Evolutionary conservation across 2,329 filamentous ascomycete genomes (phyloP).

Genomic region (Sporothrix luriei): DNA sequence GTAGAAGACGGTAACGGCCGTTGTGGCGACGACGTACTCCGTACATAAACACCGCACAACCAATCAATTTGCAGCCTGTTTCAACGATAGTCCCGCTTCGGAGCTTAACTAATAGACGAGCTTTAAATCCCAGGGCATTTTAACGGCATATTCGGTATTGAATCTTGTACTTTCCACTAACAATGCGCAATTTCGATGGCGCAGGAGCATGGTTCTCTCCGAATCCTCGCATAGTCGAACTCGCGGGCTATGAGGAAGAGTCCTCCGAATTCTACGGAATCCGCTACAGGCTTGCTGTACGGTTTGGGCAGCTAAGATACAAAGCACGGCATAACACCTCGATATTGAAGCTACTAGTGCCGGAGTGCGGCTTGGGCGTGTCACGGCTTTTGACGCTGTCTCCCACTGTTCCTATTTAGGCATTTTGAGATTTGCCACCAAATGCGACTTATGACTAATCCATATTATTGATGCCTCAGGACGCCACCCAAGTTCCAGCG

Average conservation of each 20-base stretch:
- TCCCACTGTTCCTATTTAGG: conserved; percentile 3
- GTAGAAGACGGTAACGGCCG: background rate
- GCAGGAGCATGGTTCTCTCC: background rate
- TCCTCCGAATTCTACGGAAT: background rate
- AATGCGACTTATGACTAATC: background rate
- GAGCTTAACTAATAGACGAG: conserved; percentile 8
- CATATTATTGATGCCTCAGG: conserved; percentile 22
- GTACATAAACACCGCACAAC: background rate
- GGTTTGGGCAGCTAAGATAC: background rate
- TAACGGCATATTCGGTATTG: background rate
- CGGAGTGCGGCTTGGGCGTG: no score
- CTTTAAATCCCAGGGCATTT: background rate
- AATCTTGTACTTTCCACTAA: background rate
- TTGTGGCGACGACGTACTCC: no score
- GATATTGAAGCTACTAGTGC: background rate
- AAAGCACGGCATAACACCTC: background rate
- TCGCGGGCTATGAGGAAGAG: no score
- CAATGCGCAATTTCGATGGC: background rate
- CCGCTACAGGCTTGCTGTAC: no score
- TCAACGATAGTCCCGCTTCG: background rate
- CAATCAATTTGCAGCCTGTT: conserved; percentile 23
- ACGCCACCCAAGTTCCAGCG: conserved; percentile 6
- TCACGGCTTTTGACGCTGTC: no score
- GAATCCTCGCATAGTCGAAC: background rate
- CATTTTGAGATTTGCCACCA: conserved; percentile 17